Percentiles rank a stretch among this genome's conserved stretches.
These are phyloP conservation scores for Vaccinium darrowii DNA, from an alignment of 148 eudicot species.

Conservation along the genomic window DNA sequence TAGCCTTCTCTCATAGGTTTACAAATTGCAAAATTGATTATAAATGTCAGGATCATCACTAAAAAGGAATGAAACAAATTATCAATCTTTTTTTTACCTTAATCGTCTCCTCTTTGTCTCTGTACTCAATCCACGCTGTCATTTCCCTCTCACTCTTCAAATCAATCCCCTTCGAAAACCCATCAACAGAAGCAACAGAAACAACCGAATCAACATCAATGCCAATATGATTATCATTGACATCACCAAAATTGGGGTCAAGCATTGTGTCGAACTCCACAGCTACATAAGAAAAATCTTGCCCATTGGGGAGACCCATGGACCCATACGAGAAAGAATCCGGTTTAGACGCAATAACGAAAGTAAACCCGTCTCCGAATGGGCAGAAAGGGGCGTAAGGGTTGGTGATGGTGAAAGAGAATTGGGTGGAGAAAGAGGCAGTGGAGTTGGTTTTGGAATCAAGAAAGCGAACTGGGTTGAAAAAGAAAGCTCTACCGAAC, in stretches of 20 bases:
- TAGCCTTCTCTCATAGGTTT: neutral
- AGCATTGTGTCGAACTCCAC: conserved; percentile 59
- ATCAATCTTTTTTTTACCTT: conserved; percentile 2
- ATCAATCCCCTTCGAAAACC: conserved; percentile 32
- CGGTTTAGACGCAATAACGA: conserved; percentile 42
- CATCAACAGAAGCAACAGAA: conserved; percentile 44
- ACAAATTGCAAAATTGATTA: neutral
- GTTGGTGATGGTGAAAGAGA: conserved; percentile 50
- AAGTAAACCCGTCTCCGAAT: conserved; percentile 66
- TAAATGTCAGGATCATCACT: neutral
- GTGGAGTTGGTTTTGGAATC: conserved; percentile 34
- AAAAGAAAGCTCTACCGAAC: conserved; percentile 47
- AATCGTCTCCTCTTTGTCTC: conserved; percentile 30
- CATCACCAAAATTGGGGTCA: conserved; percentile 39
- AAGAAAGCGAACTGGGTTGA: conserved; percentile 46
- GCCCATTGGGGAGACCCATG: conserved; percentile 43
- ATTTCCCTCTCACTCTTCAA: conserved; percentile 42
- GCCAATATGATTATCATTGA: conserved; percentile 51
- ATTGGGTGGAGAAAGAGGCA: conserved; percentile 49
- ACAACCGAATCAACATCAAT: conserved; percentile 34
- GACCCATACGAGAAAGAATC: conserved; percentile 28
- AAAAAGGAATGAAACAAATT: neutral
- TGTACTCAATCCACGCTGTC: conserved; percentile 61
- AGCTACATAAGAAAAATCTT: conserved; percentile 45
- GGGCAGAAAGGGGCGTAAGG: conserved; percentile 33